Evolutionary conservation across 2,329 filamentous ascomycete genomes (phyloP), one percentile per base, ranked within the genome.

Genomic region (Aspergillus nomiae): DNA sequence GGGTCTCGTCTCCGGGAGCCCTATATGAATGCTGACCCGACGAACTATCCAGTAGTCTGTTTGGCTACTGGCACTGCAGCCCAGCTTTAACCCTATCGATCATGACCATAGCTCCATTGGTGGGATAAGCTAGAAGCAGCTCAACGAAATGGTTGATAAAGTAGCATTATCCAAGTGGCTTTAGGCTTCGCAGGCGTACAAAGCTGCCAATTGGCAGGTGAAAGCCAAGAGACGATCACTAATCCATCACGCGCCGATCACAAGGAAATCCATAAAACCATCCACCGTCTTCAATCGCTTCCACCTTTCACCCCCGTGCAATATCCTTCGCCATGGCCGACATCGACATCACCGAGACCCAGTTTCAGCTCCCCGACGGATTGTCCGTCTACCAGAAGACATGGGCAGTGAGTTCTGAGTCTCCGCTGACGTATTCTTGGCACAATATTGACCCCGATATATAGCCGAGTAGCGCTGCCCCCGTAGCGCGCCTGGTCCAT

Each of bases 361-460:
- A 60, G 28, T 60, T 63, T 41, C 28, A 45, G 19, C 61, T 63
- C 21, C 53, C 61, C 26, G 61, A 63, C 41, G 61, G 48, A 5
- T 8, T 41, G 4, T 36, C 36, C 24, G 58, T 61, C 50, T 61
- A 64, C 60, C 62, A 59, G n/a, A 64, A 64, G 54, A 64, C 62
- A 34, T 62, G 62, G 62, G 55, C 62, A 46, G 60, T 63, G 19
- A 56, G 61, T 57, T 54, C 10, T 14, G 21, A 36, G n/a, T n/a
- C 51, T 26, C 48, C 30, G 16, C 16, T 41, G 30, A 50, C 24
- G 26, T 36, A 36, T 12, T 28, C 56, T 54, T 48, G 24, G 45
- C 24, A 7, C 24, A 8, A 19, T 24, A 28, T 24, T 48, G 28
- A 48, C 28, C 14, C 12, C 11, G 21, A 46, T 30, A 5, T 28